These are phyloP conservation scores for Melampsora americana DNA, from an alignment of 1,284 basidiomycete genomes.

Conservation along the genomic window DNA sequence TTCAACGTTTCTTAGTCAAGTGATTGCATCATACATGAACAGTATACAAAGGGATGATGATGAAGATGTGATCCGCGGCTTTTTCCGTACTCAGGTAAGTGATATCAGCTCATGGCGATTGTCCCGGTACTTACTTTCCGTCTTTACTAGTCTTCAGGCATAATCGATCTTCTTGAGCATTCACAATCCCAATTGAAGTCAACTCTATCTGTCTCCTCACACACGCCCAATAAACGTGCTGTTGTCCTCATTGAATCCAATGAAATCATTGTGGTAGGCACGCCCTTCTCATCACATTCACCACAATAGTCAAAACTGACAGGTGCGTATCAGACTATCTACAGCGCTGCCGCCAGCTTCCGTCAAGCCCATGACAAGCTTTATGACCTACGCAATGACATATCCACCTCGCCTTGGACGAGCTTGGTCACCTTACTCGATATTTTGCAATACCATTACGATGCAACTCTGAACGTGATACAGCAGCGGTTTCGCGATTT, in stretches of 20 bases:
- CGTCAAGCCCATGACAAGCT: conserved; percentile 67
- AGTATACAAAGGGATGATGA: conserved; percentile 56
- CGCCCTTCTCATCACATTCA: neutral
- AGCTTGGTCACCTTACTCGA: conserved; percentile 68
- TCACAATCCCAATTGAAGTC: conserved; percentile 40
- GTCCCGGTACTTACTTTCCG: neutral
- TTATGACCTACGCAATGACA: conserved; percentile 70
- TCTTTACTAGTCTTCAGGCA: conserved; percentile 23
- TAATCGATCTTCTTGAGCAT: conserved; percentile 16
- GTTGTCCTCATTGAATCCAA: conserved; percentile 48
- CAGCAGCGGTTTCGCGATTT: conserved; percentile 57
- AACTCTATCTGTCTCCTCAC: conserved; percentile 34
- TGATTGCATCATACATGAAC: conserved; percentile 66
- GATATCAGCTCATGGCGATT: neutral
- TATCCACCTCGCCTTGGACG: conserved; percentile 71
- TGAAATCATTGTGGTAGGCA: conserved; percentile 47
- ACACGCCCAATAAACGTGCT: conserved; percentile 30
- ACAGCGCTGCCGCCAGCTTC: conserved; percentile 70
- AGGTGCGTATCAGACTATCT: conserved; percentile 61
- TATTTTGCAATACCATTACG: conserved; percentile 69
- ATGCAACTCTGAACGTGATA: conserved; percentile 62
- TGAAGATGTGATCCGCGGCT: conserved; percentile 75
- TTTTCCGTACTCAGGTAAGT: conserved; percentile 71
- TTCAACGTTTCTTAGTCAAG: conserved; percentile 49
- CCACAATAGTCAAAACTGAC: neutral